Conservation (phyloP, 2,329 filamentous ascomycete species). For the Colletotrichum lentis region DNA sequence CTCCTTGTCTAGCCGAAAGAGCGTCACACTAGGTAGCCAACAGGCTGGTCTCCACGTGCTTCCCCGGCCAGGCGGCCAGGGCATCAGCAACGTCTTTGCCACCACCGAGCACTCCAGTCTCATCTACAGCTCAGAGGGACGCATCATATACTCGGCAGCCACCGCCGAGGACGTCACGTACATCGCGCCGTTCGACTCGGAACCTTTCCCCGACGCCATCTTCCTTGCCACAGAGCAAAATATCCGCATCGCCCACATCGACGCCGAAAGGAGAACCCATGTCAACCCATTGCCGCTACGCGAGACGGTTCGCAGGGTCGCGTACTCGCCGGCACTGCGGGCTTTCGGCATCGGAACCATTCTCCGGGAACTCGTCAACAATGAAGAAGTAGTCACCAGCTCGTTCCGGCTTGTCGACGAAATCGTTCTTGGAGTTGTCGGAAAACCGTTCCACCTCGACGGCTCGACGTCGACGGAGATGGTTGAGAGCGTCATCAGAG, state of each 20-base stretch:
- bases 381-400: conserved; percentile 78
- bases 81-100: conserved; percentile 83
- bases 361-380: conserved; percentile 72
- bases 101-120: conserved; percentile 94
- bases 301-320: conserved; percentile 85
- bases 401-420: conserved; percentile 93
- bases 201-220: conserved; percentile 81
- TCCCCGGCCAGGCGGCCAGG: conserved; percentile 64
- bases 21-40: conserved; percentile 83
- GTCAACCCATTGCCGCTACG: conserved; percentile 80
- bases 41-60: conserved; percentile 83
- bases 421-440: conserved; percentile 81
- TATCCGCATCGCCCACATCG: conserved; percentile 81
- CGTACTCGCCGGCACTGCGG: conserved; percentile 80
- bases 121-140: conserved; percentile 87
- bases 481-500: conserved; percentile 83
- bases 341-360: conserved; percentile 90
- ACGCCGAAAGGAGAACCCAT: conserved; percentile 86
- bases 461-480: conserved; percentile 66
- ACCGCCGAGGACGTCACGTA: conserved; percentile 86
- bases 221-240: conserved; percentile 80
- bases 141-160: conserved; percentile 91
- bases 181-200: conserved; percentile 82
- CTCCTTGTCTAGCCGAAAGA: conserved; percentile 76
- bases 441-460: conserved; percentile 70